phyloP scores from a whole-genome alignment of 768 basidiomycete genomes.

The Xerocomellus dryophilus region DNA sequence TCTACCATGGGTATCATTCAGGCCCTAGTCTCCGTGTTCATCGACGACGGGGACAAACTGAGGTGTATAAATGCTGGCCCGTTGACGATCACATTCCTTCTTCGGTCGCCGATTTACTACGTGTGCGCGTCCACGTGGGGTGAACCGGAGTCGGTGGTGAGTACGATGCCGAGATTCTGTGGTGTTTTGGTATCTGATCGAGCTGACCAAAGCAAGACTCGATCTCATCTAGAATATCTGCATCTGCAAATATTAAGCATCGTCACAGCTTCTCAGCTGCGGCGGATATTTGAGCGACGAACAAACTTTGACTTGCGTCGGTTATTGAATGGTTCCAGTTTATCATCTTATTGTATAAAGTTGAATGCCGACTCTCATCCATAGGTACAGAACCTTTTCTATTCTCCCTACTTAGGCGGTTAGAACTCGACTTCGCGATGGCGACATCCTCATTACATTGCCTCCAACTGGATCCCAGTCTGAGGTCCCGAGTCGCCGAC shows the following conservation, averaged over 20 bases:
- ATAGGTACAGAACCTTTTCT: constrained; percentile 85
- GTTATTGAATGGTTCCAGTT: constrained; percentile 55
- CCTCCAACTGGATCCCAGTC: constrained; percentile 63
- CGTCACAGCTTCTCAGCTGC: constrained; percentile 80
- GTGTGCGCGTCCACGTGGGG: constrained; percentile 90
- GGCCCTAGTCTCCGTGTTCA: constrained; percentile 92
- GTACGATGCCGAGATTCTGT: constrained; percentile 28
- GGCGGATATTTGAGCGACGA: constrained; percentile 80
- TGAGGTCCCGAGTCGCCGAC: constrained; percentile 77
- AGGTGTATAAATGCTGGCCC: constrained; percentile 81
- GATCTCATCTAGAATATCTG: constrained; percentile 91
- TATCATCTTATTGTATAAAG: neutral
- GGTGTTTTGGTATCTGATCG: constrained; percentile 23
- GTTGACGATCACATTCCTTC: constrained; percentile 81
- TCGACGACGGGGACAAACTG: constrained; percentile 85
- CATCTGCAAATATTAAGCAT: constrained; percentile 92
- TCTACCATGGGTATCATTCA: constrained; percentile 91
- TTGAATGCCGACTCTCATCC: neutral
- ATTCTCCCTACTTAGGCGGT: constrained; percentile 60
- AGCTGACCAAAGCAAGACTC: constrained; percentile 70
- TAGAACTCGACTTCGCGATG: constrained; percentile 81
- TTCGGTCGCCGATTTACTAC: constrained; percentile 87
- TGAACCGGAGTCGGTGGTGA: constrained; percentile 93
- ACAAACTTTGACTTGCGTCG: constrained; percentile 89
- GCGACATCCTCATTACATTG: constrained; percentile 79